These are phyloP conservation scores for Cyathus striatus DNA, from an alignment of 768 basidiomycete genomes.

Conservation along the genomic window DNA sequence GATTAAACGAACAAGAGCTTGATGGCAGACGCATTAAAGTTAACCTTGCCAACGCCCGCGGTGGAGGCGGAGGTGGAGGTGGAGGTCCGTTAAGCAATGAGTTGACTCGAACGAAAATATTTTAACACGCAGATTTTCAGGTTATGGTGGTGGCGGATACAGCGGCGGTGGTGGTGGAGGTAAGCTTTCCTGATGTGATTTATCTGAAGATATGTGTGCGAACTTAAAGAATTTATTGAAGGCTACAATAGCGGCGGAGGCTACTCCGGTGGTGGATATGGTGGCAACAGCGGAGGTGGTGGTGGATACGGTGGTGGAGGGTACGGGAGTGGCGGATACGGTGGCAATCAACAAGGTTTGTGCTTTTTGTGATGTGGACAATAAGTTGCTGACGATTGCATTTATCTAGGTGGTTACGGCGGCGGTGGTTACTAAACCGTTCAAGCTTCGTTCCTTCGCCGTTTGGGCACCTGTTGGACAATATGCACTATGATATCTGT, in stretches of 20 bases:
- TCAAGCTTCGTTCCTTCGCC: too few species aligned
- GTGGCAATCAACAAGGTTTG: conserved; percentile 6
- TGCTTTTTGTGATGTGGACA: conserved; percentile 9
- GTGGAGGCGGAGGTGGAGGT: conserved; percentile 45
- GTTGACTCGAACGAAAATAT: conserved; percentile 2
- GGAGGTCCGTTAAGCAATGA: too few species aligned
- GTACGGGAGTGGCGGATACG: conserved; percentile 7
- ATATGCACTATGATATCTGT: too few species aligned
- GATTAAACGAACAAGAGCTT: conserved; percentile 85
- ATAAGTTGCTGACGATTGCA: too few species aligned
- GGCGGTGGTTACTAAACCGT: too few species aligned
- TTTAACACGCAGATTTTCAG: conserved; percentile 5
- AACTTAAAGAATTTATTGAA: neutral
- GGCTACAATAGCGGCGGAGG: conserved; percentile 7
- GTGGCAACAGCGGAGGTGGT: conserved; percentile 20
- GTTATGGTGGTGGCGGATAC: conserved; percentile 10
- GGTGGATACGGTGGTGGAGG: conserved; percentile 8
- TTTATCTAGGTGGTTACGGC: too few species aligned
- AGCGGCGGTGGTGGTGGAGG: conserved; percentile 18
- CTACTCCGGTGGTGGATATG: conserved; percentile 6
- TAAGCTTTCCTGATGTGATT: too few species aligned
- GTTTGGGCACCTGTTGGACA: too few species aligned
- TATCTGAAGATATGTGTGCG: too few species aligned
- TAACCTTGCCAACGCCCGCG: conserved; percentile 75
- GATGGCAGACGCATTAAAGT: conserved; percentile 90